These are phyloP conservation scores for Daldinia caldariorum DNA, from an alignment of 495 filamentous ascomycete genomes.

Conservation along the genomic window DNA sequence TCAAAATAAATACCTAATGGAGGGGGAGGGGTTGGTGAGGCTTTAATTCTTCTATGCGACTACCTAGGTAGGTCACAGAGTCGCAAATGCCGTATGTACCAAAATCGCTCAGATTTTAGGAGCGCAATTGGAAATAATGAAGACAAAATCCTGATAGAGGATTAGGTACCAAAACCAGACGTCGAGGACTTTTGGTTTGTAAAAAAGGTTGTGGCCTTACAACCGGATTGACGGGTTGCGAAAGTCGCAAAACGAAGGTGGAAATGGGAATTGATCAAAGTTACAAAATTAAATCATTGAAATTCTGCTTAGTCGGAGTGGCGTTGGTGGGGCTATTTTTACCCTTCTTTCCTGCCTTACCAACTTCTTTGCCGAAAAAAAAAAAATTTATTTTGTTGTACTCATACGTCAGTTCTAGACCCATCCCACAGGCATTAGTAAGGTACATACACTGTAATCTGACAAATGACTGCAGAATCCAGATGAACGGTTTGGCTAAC, in stretches of 20 bases:
- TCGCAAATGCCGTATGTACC: slow-evolving; percentile 7
- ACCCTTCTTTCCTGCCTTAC: slow-evolving; percentile 16
- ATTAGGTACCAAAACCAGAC: background rate
- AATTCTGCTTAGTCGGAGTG: slow-evolving; percentile 34
- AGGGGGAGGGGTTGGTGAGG: slow-evolving; percentile 40
- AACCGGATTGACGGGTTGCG: slow-evolving; percentile 16
- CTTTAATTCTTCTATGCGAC: slow-evolving; percentile 37
- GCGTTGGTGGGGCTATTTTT: slow-evolving; percentile 42
- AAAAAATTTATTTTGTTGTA: slow-evolving; percentile 15
- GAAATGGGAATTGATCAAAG: slow-evolving; percentile 32
- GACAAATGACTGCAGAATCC: background rate
- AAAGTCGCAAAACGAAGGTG: slow-evolving; percentile 7
- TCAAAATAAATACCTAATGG: slow-evolving; percentile 5
- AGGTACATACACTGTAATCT: slow-evolving; percentile 1
- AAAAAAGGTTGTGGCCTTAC: slow-evolving; percentile 3
- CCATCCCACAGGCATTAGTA: slow-evolving; percentile 2
- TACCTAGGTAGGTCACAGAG: slow-evolving; percentile 16
- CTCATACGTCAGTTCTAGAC: slow-evolving; percentile 42
- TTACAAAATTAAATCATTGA: slow-evolving; percentile 36
- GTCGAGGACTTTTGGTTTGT: background rate
- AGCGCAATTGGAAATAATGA: background rate
- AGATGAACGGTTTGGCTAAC: no score
- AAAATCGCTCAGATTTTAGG: slow-evolving; percentile 4
- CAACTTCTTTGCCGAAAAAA: slow-evolving; percentile 17
- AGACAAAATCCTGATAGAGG: background rate